Conservation (phyloP, 352 stramenopile genomes). For the Globisporangium emineosum region DNA sequence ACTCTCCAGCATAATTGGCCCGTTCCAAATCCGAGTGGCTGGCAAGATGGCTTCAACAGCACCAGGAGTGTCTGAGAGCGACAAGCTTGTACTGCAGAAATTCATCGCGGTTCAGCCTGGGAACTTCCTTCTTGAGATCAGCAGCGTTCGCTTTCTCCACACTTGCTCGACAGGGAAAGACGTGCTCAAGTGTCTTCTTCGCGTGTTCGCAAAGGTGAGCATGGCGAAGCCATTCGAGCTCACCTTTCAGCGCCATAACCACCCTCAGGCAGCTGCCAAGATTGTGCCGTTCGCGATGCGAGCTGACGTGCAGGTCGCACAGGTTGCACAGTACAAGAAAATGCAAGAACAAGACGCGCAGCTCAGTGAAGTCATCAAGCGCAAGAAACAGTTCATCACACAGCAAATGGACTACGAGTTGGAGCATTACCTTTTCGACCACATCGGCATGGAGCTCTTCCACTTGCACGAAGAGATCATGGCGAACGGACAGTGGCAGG, state of each 20-base stretch:
- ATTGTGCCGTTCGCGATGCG: conserved; percentile 59
- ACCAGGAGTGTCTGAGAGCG: conserved; percentile 1
- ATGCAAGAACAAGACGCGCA: conserved; percentile 36
- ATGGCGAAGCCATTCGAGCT: conserved; percentile 46
- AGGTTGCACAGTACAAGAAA: conserved; percentile 38
- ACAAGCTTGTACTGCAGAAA: conserved; percentile 33
- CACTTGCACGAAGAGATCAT: conserved; percentile 46
- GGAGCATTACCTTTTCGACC: conserved; percentile 46
- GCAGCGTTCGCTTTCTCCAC: conserved; percentile 37
- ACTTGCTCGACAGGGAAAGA: conserved; percentile 24
- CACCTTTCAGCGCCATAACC: conserved; percentile 55
- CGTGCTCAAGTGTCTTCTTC: conserved; percentile 28
- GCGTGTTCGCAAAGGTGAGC: conserved; percentile 27
- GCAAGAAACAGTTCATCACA: conserved; percentile 54
- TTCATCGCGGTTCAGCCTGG: conserved; percentile 35
- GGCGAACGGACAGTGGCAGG: conserved; percentile 50
- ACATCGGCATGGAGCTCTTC: conserved; percentile 42
- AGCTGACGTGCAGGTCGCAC: conserved; percentile 48
- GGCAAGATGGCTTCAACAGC: conserved; percentile 23
- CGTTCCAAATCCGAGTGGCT: conserved; percentile 31
- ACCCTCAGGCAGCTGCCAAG: conserved; percentile 38
- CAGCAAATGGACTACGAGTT: conserved; percentile 63
- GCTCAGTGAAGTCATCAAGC: conserved; percentile 26
- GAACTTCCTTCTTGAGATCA: conserved; percentile 48
- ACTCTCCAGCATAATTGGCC: conserved; percentile 22